A percentile compares a stretch with the other conserved stretches of the same genome.
Conservation (phyloP, 176 grass and related monocot genomes). For the Aegilops tauschii region DNA sequence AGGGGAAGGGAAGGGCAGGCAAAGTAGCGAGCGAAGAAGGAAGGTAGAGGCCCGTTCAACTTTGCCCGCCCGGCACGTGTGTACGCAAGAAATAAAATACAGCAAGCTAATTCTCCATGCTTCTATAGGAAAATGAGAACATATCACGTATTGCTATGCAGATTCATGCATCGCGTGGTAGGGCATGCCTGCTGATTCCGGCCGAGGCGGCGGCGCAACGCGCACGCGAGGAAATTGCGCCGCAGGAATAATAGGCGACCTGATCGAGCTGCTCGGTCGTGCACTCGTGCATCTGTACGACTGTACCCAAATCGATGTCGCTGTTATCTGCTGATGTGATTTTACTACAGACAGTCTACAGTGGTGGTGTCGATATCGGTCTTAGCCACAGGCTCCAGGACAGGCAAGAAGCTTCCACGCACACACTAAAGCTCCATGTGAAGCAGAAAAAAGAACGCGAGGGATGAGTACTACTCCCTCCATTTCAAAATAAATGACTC, state of each 20-base stretch:
- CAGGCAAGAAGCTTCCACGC: too few relatives aligned
- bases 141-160: neutral
- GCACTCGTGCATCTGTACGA: neutral
- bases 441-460: too few relatives aligned
- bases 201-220: neutral
- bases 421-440: too few relatives aligned
- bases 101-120: neutral
- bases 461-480: too few relatives aligned
- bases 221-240: neutral
- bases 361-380: too few relatives aligned
- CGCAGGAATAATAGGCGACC: neutral
- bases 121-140: neutral
- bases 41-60: neutral
- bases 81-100: neutral
- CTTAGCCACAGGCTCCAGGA: too few relatives aligned
- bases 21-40: neutral
- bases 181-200: neutral
- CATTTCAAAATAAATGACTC: too few relatives aligned
- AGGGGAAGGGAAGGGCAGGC: too few relatives aligned
- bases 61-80: neutral
- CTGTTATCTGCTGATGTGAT: neutral
- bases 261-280: neutral
- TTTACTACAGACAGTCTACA: too few relatives aligned
- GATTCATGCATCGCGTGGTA: neutral
- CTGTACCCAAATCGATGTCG: neutral